Conservation (phyloP, 805 yeast species). For the Metschnikowia lochheadii region DNA sequence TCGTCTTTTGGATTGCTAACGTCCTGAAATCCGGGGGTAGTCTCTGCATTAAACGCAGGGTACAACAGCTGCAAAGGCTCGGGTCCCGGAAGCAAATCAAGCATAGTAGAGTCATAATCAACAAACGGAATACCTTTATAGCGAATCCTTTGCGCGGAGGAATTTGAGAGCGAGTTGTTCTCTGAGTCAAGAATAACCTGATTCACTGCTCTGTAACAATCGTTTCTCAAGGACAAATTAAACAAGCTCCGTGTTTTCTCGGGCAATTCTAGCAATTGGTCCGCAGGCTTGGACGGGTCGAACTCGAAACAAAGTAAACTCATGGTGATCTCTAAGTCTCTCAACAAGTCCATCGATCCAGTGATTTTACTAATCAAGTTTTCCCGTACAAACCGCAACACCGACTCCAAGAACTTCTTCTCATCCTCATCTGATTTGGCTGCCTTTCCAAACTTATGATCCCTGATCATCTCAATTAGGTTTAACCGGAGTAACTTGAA, state of each 20-base stretch:
- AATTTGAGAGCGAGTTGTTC: neutral
- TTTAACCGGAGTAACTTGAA: constrained; percentile 70
- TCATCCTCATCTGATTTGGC: constrained; percentile 21
- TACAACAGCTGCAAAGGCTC: neutral
- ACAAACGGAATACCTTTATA: constrained; percentile 8
- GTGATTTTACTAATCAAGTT: constrained; percentile 61
- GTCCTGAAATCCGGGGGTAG: constrained; percentile 1
- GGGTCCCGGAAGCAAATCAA: neutral
- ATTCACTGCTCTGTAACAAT: constrained; percentile 70
- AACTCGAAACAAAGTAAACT: constrained; percentile 61
- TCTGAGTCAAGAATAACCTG: constrained; percentile 49
- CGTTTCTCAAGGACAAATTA: constrained; percentile 56
- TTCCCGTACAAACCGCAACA: constrained; percentile 57
- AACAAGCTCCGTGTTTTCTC: constrained; percentile 51
- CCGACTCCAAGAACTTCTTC: constrained; percentile 46
- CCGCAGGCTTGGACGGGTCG: constrained; percentile 28
- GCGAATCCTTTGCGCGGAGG: constrained; percentile 5
- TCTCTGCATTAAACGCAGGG: neutral
- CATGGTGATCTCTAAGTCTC: constrained; percentile 79
- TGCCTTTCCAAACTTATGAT: constrained; percentile 27
- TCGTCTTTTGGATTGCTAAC: neutral
- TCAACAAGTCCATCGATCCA: constrained; percentile 53
- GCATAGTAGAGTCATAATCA: constrained; percentile 6
- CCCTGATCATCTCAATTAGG: constrained; percentile 74
- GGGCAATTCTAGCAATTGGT: constrained; percentile 46